Evolutionary conservation across 768 basidiomycete species (phyloP), one percentile per base, ranked within the genome.

Genomic region (Dacryopinax primogenitus): DNA sequence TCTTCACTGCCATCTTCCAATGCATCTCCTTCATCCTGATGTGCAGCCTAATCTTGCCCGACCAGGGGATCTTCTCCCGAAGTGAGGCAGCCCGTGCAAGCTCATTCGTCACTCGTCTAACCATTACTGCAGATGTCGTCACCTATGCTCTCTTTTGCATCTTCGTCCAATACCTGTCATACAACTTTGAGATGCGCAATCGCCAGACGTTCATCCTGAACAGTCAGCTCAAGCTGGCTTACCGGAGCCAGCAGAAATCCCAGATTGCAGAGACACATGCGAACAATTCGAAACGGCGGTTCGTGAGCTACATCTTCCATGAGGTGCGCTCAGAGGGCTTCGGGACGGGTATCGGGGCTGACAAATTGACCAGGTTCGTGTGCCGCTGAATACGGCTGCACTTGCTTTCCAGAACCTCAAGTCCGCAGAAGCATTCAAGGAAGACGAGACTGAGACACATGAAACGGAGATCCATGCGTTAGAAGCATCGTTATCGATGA

Each of bases 181-280:
- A 76, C 70, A 67, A 74, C 34, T 70, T 69, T 37, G 77, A 78
- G 67, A 69, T 72, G 41, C 67, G 72, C 23, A 86, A 88, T 70
- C 77, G 88, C 37, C 80, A 86, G 33, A 76, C 88, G 45, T 87
- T 84, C 73, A 83, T 82, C 12, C 76, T 87, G 64, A 82, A 88
- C 21, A 83, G 85, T 70, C 87, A 89, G 74, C 81, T 90, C 67
- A 90, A 90, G 74, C 78, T 84, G 1, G 85, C 87, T 67, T 89
- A 81, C 71, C 71, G 84, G 73, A 79, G 78, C 9, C 77, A 76
- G 7, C 79, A 81, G 67, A 73, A 84, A 62, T 88, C 88, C 4
- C 88, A 90, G 73, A 79, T 89, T 47, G 86, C 87, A 68, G 88
- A 89, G 72, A 79, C 83, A 61, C 84, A 82, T 66, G 83, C 83